A percentile compares a stretch with the other conserved stretches of the same genome.
Evolutionary conservation across 1,284 basidiomycete species (phyloP).

Genomic region (Prillingera fragicola): DNA sequence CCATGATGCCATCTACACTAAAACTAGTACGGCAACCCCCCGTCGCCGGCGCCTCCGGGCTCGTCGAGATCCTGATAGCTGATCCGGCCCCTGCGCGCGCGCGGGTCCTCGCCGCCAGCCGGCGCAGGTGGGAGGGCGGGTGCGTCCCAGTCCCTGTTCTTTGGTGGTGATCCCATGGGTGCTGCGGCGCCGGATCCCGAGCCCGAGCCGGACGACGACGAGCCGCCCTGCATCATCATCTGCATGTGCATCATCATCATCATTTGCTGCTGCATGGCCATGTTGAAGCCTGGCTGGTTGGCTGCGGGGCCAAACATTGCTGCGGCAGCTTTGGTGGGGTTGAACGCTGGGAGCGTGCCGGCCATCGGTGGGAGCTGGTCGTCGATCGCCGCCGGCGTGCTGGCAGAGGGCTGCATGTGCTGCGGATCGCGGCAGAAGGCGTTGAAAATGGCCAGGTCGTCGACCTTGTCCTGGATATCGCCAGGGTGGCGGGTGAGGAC

Average conservation of each 20-base stretch:
- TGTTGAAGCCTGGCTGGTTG: constrained; percentile 23
- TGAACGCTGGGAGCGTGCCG: constrained; percentile 21
- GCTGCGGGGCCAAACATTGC: constrained; percentile 19
- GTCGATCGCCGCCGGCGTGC: constrained; percentile 44
- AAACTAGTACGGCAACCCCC: constrained; percentile 42
- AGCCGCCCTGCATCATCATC: constrained; percentile 39
- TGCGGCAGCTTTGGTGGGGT: constrained; percentile 18
- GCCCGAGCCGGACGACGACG: background rate
- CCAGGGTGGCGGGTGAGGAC: constrained; percentile 83
- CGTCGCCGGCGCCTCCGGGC: constrained; percentile 33
- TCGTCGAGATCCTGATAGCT: constrained; percentile 46
- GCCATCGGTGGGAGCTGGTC: constrained; percentile 30
- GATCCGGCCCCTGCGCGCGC: constrained; percentile 40
- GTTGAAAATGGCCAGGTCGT: constrained; percentile 68
- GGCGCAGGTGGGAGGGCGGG: constrained; percentile 23
- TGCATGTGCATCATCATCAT: constrained; percentile 49
- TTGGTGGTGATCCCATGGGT: background rate
- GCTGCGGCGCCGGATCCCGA: background rate
- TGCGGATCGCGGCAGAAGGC: constrained; percentile 90
- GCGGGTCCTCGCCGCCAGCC: constrained; percentile 42
- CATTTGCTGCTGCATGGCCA: constrained; percentile 47
- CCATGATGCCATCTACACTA: no score
- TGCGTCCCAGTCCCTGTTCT: constrained; percentile 13
- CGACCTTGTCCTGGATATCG: constrained; percentile 52
- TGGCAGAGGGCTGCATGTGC: constrained; percentile 64